phyloP scores from a whole-genome alignment of 2,329 filamentous ascomycete genomes.

The Fusarium staphyleae region DNA sequence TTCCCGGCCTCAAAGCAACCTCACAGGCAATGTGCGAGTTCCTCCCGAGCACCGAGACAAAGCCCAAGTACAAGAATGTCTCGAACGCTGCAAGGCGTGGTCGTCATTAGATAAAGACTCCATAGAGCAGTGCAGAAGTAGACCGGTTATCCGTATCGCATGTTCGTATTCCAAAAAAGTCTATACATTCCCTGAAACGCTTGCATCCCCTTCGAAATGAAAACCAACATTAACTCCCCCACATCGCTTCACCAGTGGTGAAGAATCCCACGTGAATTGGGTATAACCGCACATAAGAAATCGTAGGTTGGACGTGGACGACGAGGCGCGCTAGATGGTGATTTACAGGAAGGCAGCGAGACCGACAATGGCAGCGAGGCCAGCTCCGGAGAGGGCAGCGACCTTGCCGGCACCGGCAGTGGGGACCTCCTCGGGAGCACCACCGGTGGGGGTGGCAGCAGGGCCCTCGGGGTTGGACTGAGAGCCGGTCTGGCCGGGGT shows the following conservation, averaged over 20 bases:
- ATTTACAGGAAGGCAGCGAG: conserved; percentile 67
- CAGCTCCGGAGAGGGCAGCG: conserved; percentile 63
- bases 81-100: conserved; percentile 42
- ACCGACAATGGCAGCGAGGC: conserved; percentile 66
- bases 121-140: conserved; percentile 43
- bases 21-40: conserved; percentile 36
- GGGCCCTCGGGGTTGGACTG: conserved; percentile 67
- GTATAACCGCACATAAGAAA: conserved; percentile 52
- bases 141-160: conserved; percentile 45
- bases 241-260: conserved; percentile 48
- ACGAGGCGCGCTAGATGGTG: conserved; percentile 46
- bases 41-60: conserved; percentile 42
- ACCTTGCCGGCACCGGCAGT: conserved; percentile 65
- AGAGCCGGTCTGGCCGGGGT: no score
- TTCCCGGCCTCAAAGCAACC: conserved; percentile 43
- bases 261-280: conserved; percentile 48
- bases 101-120: conserved; percentile 44
- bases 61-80: conserved; percentile 42
- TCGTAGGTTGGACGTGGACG: conserved; percentile 50
- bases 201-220: conserved; percentile 35
- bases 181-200: conserved; percentile 46
- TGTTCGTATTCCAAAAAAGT: conserved; percentile 48
- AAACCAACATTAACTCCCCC: conserved; percentile 44
- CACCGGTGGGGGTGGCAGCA: conserved; percentile 41
- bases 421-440: conserved; percentile 49